These are phyloP conservation scores for Apiotrichum mycotoxinovorans DNA, from an alignment of 1,284 basidiomycete species.

Conservation along the genomic window DNA sequence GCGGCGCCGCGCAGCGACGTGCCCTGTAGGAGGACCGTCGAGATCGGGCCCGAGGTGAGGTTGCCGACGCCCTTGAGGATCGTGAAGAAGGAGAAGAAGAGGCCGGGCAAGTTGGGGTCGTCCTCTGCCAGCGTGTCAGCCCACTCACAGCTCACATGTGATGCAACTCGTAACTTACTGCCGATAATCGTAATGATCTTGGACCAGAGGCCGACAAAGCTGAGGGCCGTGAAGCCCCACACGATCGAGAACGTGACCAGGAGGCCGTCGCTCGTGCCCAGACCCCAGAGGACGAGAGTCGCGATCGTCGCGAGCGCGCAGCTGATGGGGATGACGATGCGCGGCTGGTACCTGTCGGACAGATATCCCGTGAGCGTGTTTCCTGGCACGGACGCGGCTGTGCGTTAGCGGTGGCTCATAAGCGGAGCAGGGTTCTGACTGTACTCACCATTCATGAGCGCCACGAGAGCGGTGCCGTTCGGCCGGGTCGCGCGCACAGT, in stretches of 20 bases:
- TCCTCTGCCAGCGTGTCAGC: conserved; percentile 26
- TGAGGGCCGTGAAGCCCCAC: conserved; percentile 34
- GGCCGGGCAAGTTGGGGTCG: conserved; percentile 37
- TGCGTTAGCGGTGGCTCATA: conserved; percentile 7
- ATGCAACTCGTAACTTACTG: conserved; percentile 20
- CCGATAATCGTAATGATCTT: conserved; percentile 37
- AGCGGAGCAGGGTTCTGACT: neutral
- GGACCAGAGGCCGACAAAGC: conserved; percentile 39
- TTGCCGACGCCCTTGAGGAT: conserved; percentile 46
- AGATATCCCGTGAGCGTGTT: conserved; percentile 42
- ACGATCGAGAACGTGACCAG: conserved; percentile 34
- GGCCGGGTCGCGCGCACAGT: conserved; percentile 35
- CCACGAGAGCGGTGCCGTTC: conserved; percentile 43
- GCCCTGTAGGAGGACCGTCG: conserved; percentile 32
- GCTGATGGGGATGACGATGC: conserved; percentile 35
- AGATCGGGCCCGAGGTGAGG: conserved; percentile 44
- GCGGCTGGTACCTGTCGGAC: conserved; percentile 38
- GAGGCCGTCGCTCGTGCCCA: conserved; percentile 34
- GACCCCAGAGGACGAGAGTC: conserved; percentile 43
- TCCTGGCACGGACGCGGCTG: conserved; percentile 42
- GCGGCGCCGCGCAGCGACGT: conserved; percentile 24
- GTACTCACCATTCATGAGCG: conserved; percentile 44
- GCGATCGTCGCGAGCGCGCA: conserved; percentile 35
- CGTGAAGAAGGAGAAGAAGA: conserved; percentile 44
- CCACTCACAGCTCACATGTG: neutral